Evolutionary conservation across 768 basidiomycete genomes (phyloP).

Genomic region (Russula foetens): DNA sequence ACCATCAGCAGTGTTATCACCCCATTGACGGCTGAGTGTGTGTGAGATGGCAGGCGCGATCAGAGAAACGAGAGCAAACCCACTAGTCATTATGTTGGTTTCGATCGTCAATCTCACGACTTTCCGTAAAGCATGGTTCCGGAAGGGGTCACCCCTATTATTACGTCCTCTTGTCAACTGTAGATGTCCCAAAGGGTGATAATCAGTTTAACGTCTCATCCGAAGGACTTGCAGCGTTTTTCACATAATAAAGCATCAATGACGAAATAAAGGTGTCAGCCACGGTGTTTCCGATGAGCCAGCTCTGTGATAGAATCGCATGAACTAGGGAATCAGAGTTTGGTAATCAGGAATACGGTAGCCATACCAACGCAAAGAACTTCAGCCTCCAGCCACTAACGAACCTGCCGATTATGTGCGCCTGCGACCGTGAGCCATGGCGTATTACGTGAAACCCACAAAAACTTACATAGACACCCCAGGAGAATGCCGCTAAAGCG

Average conservation of each 20-base stretch:
- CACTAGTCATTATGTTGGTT: constrained; percentile 5
- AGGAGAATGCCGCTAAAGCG: neutral
- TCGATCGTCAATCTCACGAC: constrained; percentile 3
- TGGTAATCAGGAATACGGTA: neutral
- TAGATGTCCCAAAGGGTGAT: neutral
- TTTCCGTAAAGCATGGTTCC: neutral
- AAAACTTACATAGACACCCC: neutral
- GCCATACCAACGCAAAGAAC: neutral
- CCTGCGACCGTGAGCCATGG: neutral
- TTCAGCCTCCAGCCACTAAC: neutral
- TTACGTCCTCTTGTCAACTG: neutral
- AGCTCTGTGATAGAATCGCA: neutral
- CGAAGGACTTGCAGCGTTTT: neutral
- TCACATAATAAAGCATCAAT: constrained; percentile 4
- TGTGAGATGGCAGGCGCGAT: neutral
- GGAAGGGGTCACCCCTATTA: neutral
- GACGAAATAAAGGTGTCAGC: neutral
- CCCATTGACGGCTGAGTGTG: neutral
- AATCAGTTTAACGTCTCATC: neutral
- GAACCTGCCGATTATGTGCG: neutral
- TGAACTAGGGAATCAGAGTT: neutral
- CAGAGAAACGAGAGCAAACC: neutral
- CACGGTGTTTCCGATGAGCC: neutral
- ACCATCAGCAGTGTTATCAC: neutral
- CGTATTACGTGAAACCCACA: too few species aligned